Evolutionary conservation across 768 basidiomycete species (phyloP).

Genomic region (Kondoa subrosea): DNA sequence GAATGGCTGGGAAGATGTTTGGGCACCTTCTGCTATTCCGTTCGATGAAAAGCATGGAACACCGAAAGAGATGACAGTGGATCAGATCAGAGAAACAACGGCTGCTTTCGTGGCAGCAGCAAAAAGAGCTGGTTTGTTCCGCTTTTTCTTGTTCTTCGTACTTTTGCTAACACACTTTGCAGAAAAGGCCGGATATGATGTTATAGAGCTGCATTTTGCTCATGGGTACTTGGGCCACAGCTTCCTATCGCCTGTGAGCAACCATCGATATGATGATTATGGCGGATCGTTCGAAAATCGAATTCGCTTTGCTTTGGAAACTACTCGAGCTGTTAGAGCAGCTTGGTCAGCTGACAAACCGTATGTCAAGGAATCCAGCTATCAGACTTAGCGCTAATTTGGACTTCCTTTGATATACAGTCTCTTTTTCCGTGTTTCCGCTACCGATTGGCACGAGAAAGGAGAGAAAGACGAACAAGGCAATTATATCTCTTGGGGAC

Average conservation of each 20-base stretch:
- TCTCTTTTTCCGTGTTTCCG: slow-evolving; percentile 55
- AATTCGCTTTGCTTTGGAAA: slow-evolving; percentile 47
- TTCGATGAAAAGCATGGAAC: slow-evolving; percentile 14
- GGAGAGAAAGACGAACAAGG: slow-evolving; percentile 44
- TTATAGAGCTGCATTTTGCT: slow-evolving; percentile 14
- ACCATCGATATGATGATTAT: slow-evolving; percentile 51
- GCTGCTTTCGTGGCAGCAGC: slow-evolving; percentile 16
- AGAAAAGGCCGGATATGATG: neutral
- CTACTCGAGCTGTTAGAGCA: slow-evolving; percentile 42
- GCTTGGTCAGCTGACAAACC: slow-evolving; percentile 47
- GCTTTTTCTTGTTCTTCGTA: slow-evolving; percentile 3
- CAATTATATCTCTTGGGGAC: slow-evolving; percentile 53
- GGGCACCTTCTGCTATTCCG: slow-evolving; percentile 19
- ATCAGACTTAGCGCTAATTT: neutral
- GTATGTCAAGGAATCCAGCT: too few species aligned
- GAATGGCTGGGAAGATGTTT: slow-evolving; percentile 17
- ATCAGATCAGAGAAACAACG: slow-evolving; percentile 16
- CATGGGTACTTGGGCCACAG: slow-evolving; percentile 43
- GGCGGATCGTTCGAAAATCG: slow-evolving; percentile 56
- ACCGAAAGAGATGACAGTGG: slow-evolving; percentile 17
- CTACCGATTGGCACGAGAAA: slow-evolving; percentile 48
- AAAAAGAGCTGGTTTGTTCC: slow-evolving; percentile 16
- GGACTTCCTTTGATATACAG: neutral
- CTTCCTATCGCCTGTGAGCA: slow-evolving; percentile 60
- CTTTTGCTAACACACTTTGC: neutral